Base-by-base conservation (phyloP, 345 rosid genomes). In the Brassica nigra region DNA sequence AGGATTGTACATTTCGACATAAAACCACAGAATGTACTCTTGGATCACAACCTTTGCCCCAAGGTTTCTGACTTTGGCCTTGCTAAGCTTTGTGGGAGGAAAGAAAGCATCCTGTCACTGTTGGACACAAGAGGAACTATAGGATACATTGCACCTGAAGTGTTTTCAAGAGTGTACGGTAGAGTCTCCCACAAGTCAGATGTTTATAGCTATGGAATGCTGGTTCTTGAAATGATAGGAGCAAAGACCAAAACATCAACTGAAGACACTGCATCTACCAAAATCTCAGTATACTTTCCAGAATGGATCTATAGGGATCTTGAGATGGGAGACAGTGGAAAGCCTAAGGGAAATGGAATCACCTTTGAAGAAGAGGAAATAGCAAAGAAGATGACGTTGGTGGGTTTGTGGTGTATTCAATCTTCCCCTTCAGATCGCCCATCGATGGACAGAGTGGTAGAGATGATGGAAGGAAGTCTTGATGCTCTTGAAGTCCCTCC, bases 1-100 rank as follows among this genome's bases (percentile, higher is more conserved):
- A 85, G 82, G 71, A 89, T 87, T 29, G 47, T 87, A 39, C 89
- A 89, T 59, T 84, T 87, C 8, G 88, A 87, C 36, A 86, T 84
- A 5, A 86, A 89, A 29, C 89, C 90, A 10, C 84, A 87, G 0
- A 89, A 86, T 30, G 79, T 87, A 23, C 75, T 89, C 4, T 78
- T 86, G 2, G 85, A 89, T 59, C 68, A 81, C 0, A 34, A 80
- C 8, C 77, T 87, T 12, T 33, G 9, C 10, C 88, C 90, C 1
- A 87, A 87, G 15, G 85, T 87, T 6, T 82, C 87, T 0, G 92
- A 89, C 64, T 89, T 89, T 4, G 88, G 92, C 0, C 90, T 89
- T 6, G 85, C 92, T 7, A 86, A 87, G 65, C 75, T 81, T 4
- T 84, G 87, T 29, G 59, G 66, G 44, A 81, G 37, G 34, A 78